phyloP scores from a whole-genome alignment of 2,329 filamentous ascomycete genomes.

The Xylaria sp. region DNA sequence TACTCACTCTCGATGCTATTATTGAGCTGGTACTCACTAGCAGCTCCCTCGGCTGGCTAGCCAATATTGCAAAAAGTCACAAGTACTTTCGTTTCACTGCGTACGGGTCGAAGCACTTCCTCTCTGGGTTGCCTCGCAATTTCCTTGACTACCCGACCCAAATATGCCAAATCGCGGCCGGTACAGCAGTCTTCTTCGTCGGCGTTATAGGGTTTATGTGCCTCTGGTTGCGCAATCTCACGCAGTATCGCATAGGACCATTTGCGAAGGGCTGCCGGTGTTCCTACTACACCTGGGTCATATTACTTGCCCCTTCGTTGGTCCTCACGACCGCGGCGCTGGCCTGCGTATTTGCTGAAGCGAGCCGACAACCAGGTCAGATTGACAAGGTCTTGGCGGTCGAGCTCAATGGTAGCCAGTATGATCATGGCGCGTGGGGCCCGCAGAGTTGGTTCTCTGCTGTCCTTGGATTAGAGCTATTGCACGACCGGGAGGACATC shows the following conservation, averaged over 20 bases:
- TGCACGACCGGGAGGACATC: constrained; percentile 35
- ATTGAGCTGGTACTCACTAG: constrained; percentile 49
- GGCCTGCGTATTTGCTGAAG: constrained; percentile 45
- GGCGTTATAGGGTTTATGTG: constrained; percentile 43
- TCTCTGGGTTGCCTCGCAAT: constrained; percentile 41
- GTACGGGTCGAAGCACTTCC: constrained; percentile 31
- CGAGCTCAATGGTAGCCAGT: constrained; percentile 34
- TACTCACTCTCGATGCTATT: constrained; percentile 46
- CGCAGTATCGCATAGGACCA: constrained; percentile 29
- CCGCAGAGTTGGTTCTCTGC: constrained; percentile 49
- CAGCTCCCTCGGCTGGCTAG: constrained; percentile 47
- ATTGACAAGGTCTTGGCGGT: constrained; percentile 41
- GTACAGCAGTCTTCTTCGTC: constrained; percentile 45
- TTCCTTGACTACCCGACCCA: constrained; percentile 49
- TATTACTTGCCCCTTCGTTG: constrained; percentile 42
- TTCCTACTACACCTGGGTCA: constrained; percentile 45
- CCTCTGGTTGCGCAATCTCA: constrained; percentile 38
- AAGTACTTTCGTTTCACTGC: constrained; percentile 36
- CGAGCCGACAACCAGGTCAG: constrained; percentile 34
- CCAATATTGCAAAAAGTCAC: constrained; percentile 36
- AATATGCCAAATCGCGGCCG: constrained; percentile 49
- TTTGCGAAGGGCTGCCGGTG: constrained; percentile 10
- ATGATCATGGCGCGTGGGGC: constrained; percentile 44
- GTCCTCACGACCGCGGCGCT: constrained; percentile 46
- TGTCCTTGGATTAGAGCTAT: constrained; percentile 42